Evolutionary conservation across 108 stramenopile species (phyloP), one percentile per base, ranked within the genome.

Genomic region (Skeletonema tropicum): DNA sequence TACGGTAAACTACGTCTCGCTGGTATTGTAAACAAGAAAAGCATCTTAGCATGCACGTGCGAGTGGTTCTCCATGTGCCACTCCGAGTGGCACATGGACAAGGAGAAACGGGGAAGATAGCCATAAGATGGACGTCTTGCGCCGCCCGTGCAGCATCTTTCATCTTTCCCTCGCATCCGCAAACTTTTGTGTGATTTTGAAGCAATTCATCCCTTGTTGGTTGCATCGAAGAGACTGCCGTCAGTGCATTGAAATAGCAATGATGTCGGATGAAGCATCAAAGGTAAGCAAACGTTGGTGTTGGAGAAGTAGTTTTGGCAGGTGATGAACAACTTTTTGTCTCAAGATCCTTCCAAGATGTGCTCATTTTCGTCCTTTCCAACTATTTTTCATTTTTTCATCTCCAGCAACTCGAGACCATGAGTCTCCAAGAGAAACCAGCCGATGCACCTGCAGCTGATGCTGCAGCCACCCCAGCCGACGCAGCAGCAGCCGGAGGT

Each of bases 401-500:
- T n/a, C 33, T 33, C 5, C 9, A 41, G 45, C 68, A 78, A 70
- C 38, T 78, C 21, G 62, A 70, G 57, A 57, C 70, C 63, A 78
- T 78, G 77, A 64, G 64, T 31, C 64, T 78, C 65, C 41, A 78
- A 19, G 70, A 71, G 11, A 57, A 57, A 42, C 31, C 77, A 39
- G 46, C 46, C 4, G 66, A n/a, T 49, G 62, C 64, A 48, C 12
- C 66, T 29, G 66, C 66, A 48, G 71, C 12, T 17, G 31, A 65
- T 21, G 25, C 26, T 15, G 52, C 8, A n/a, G 21, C 64, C 9
- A 17, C 46, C 29, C 19, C 70, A 19, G 41, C 3, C 21, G 63
- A 1, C 17, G 69, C 19, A 26, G 26, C 33, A 35, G 36, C 12
- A 21, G 69, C n/a, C 2, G 72, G 33, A 46, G 57, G 57, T 33